Evolutionary conservation across 257 asterid genomes (phyloP), one percentile per base, ranked within the genome.

Genomic region (Coffea canephora): DNA sequence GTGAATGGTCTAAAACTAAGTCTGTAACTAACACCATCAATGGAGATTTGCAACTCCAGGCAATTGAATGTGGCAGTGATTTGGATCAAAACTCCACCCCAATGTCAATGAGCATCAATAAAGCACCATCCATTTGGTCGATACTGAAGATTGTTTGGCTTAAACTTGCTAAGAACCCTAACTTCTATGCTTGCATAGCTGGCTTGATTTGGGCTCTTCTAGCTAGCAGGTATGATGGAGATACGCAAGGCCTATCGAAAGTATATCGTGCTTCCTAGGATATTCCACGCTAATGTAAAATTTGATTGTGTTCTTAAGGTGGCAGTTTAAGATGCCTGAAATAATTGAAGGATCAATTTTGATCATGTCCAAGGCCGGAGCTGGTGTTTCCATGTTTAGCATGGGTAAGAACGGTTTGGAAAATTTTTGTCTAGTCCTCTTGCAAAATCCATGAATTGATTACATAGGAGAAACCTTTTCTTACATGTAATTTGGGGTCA

Each of bases 331-430:
- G 41, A 85, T 93, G 95, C 97, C 97, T 0, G 67, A 77, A 80
- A 84, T 91, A 55, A 80, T 89, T 75, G 89, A 90, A 69, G 97
- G 94, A 50, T 93, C 93, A 14, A 86, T 93, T 50, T 45, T 84
- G 76, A 89, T 94, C 41, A 88, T 94, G 95, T 89, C 95, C 46
- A 94, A 76, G 76, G 97, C 92, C 21, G 97, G 97, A 43, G 83
- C 91, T 64, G 96, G 97, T 25, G 87, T 89, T 36, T 84, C 95
- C 75, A 94, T 94, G 97, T 94, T 94, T 81, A 87, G 79, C 49
- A 89, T 91, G 88, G 97, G 97, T 94, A 72, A 21, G 80, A 57
- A 16, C 23, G 0, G 19, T 16, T 55, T 23, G 8, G 8, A 19
- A 13, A 52, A 3, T 1, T 18, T 14, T 55, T 19, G 10, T 18